These are phyloP conservation scores for Aspergillus ostianus DNA, from an alignment of 495 filamentous ascomycete species.

Conservation along the genomic window DNA sequence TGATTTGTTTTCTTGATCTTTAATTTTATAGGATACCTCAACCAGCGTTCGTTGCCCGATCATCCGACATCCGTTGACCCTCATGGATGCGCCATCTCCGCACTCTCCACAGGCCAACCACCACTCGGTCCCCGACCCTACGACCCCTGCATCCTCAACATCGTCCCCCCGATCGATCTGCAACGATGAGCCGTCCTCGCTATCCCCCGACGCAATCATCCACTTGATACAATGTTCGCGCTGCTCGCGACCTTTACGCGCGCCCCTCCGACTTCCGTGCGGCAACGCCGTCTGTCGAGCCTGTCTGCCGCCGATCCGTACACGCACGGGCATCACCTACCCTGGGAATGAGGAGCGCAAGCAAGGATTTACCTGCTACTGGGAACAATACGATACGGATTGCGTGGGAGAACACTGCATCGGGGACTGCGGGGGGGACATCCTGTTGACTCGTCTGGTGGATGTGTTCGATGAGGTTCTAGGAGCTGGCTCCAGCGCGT, in stretches of 20 bases:
- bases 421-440: conserved; percentile 73
- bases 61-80: not conserved
- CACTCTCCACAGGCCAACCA: conserved; percentile 1
- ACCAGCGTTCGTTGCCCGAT: not conserved
- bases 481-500: conserved; percentile 19
- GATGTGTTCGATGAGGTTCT: conserved; percentile 51
- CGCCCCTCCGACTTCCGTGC: conserved; percentile 78
- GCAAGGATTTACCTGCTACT: conserved; percentile 71
- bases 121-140: not conserved
- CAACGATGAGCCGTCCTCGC: not conserved
- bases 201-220: conserved; percentile 48
- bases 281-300: conserved; percentile 72
- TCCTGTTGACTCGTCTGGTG: conserved; percentile 66
- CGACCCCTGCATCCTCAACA: conserved; percentile 8
- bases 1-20: not conserved
- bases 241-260: conserved; percentile 66
- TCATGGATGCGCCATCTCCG: conserved; percentile 4
- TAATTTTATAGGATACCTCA: not conserved
- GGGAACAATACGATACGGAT: conserved; percentile 35
- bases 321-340: conserved; percentile 69
- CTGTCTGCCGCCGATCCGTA: conserved; percentile 67
- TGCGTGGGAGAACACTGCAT: conserved; percentile 72
- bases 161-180: not conserved
- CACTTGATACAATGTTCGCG: conserved; percentile 70
- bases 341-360: conserved; percentile 61